Conservation (phyloP, 108 stramenopile species). For the Schizochytrium sp. region DNA sequence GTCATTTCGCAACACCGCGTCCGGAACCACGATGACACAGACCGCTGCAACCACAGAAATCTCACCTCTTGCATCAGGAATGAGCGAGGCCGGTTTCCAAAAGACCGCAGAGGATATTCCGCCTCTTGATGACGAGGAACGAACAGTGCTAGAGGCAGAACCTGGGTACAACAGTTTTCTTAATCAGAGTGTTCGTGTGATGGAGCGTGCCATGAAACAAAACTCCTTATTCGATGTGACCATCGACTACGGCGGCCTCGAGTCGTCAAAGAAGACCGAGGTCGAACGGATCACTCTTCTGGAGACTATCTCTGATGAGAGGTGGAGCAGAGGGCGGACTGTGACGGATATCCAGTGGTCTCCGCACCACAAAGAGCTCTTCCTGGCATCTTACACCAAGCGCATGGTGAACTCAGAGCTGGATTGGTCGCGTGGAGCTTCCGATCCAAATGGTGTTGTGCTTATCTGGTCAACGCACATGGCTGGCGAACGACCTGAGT, state of each 20-base stretch:
- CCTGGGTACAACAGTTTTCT: slow-evolving; percentile 14
- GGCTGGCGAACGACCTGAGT: slow-evolving; percentile 38
- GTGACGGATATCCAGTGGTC: slow-evolving; percentile 61
- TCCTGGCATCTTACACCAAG: slow-evolving; percentile 55
- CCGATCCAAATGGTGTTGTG: slow-evolving; percentile 58
- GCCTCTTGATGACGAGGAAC: slow-evolving; percentile 38
- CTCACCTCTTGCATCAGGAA: not conserved
- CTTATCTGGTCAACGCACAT: slow-evolving; percentile 59
- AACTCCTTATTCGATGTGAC: slow-evolving; percentile 22
- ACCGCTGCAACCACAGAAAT: not conserved
- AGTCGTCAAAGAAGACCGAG: not conserved
- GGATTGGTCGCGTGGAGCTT: slow-evolving; percentile 37
- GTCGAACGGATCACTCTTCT: not conserved
- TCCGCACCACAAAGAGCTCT: slow-evolving; percentile 64
- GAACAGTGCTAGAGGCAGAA: slow-evolving; percentile 8
- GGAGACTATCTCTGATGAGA: slow-evolving; percentile 43
- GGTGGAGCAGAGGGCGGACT: slow-evolving; percentile 49
- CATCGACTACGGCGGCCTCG: slow-evolving; percentile 52
- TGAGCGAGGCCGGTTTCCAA: not conserved
- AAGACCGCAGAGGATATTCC: not conserved
- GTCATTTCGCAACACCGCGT: not conserved
- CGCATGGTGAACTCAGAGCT: slow-evolving; percentile 51
- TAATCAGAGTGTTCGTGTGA: slow-evolving; percentile 47
- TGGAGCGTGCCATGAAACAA: slow-evolving; percentile 59
- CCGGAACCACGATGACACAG: no score